phyloP scores from a whole-genome alignment of 495 filamentous ascomycete genomes.

The Aspergillus bridgeri region DNA sequence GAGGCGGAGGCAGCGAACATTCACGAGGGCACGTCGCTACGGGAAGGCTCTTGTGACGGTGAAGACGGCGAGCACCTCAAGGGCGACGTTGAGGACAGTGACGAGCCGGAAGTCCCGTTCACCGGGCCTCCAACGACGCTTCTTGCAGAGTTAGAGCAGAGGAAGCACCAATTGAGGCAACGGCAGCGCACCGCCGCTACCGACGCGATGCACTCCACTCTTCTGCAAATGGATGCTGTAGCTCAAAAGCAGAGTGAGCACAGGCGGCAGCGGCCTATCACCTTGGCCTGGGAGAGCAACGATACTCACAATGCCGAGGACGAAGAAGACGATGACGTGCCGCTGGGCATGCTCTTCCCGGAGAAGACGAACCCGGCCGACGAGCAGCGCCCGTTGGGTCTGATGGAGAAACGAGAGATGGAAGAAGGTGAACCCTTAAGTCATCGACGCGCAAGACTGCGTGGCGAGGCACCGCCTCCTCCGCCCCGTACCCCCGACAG shows the following conservation, averaged over 20 bases:
- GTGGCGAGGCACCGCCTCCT: constrained; percentile 45
- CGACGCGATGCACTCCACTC: constrained; percentile 76
- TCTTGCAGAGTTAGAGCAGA: constrained; percentile 84
- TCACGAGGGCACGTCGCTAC: constrained; percentile 19
- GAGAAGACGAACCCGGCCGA: constrained; percentile 53
- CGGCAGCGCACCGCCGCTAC: constrained; percentile 66
- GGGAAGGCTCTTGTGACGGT: constrained; percentile 16
- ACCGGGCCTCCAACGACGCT: constrained; percentile 80
- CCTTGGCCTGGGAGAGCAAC: constrained; percentile 86
- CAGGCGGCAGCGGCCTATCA: constrained; percentile 68
- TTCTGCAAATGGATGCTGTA: constrained; percentile 87
- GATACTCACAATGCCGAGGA: constrained; percentile 35
- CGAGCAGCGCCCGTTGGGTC: constrained; percentile 68
- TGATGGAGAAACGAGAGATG: constrained; percentile 78
- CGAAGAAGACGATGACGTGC: constrained; percentile 71
- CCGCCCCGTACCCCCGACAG: constrained; percentile 27
- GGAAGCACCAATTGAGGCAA: constrained; percentile 78
- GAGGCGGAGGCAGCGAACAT: constrained; percentile 16
- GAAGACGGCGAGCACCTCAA: constrained; percentile 19
- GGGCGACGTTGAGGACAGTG: constrained; percentile 30
- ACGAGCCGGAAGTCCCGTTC: constrained; percentile 47
- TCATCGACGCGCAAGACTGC: constrained; percentile 70
- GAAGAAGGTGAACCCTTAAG: constrained; percentile 93
- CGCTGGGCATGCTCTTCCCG: constrained; percentile 75
- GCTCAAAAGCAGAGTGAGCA: constrained; percentile 79